Base-by-base conservation (phyloP, 306 rosid species). In the Cucumis hystrix region DNA sequence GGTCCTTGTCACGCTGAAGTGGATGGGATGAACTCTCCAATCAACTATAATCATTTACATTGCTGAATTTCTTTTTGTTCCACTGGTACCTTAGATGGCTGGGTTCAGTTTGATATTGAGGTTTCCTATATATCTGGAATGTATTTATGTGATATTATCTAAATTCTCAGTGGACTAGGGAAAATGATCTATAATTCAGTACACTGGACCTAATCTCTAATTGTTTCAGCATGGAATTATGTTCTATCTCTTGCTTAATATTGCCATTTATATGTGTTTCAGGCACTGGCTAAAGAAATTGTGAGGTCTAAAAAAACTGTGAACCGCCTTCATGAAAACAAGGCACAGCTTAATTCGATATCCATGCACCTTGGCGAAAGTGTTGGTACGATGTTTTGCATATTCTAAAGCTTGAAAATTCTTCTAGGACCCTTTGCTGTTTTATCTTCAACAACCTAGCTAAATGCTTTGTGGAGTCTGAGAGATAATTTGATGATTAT, bases 341-440 rank as follows among this genome's bases (percentile, higher is more conserved):
- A 83, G 84, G 98, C 99, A 0, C 97, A 96, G 68, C 81, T 96
- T 84, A 96, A 91, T 85, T 96, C 99, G 41, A 95, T 92, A 88
- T 92, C 99, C 51, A 95, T 95, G 99, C 99, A 95, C 84, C 98
- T 95, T 71, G 99, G 99, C 33, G 99, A 95, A 87, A 95, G 99
- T 79, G 98, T 92, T 79, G 99, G 99, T 95, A 91, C n/a, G 86
- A 58, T 72, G 75, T 73, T 58, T 80, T 59, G 11, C 61, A 51
- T 54, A 9, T 52, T 30, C 13, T 52, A 51, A 16, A 73, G 2
- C 47, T 73, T 30, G 61, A 16, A 15, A 21, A 15, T 8, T 28
- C 45, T 72, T 14, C 16, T 72, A 0, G 58, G 18, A 47, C 52
- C 8, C 21, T 23, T 70, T 70, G 55, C 23, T 70, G 74, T 68